Conservation (phyloP, 1,284 basidiomycete genomes). For the Rhodofomes roseus region DNA sequence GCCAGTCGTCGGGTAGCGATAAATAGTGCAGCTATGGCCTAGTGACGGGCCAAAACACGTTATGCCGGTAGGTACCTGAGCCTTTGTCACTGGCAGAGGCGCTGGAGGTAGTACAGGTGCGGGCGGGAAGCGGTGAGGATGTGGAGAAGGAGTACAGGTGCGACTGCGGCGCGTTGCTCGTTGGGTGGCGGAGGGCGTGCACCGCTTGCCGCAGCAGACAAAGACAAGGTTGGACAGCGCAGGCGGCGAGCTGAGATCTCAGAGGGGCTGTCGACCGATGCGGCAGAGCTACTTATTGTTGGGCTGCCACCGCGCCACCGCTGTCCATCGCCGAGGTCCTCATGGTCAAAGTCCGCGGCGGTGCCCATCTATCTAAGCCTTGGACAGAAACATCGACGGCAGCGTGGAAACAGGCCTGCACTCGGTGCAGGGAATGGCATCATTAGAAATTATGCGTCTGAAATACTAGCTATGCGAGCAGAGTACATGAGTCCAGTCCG, state of each 20-base stretch:
- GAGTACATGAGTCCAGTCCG: conserved; percentile 1
- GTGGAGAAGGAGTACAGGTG: background rate
- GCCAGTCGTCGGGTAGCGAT: background rate
- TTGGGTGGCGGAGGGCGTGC: background rate
- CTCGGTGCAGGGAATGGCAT: no score
- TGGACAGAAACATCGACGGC: no score
- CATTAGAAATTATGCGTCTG: conserved; percentile 1
- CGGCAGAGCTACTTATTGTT: no score
- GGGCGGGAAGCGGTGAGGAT: background rate
- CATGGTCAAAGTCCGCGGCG: no score
- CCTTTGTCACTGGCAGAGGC: no score
- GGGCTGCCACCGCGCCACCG: no score
- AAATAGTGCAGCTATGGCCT: background rate
- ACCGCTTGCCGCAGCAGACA: background rate
- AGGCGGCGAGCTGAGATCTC: no score
- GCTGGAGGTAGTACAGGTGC: background rate
- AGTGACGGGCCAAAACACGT: background rate
- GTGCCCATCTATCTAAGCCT: no score
- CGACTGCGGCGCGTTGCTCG: background rate
- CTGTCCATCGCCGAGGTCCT: no score
- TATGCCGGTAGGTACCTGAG: background rate
- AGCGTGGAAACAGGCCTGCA: no score
- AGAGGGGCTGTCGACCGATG: no score
- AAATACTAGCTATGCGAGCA: conserved; percentile 1
- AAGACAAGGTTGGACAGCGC: background rate